Conservation (phyloP, 257 asterid genomes). For the Ehretia macrophylla region DNA sequence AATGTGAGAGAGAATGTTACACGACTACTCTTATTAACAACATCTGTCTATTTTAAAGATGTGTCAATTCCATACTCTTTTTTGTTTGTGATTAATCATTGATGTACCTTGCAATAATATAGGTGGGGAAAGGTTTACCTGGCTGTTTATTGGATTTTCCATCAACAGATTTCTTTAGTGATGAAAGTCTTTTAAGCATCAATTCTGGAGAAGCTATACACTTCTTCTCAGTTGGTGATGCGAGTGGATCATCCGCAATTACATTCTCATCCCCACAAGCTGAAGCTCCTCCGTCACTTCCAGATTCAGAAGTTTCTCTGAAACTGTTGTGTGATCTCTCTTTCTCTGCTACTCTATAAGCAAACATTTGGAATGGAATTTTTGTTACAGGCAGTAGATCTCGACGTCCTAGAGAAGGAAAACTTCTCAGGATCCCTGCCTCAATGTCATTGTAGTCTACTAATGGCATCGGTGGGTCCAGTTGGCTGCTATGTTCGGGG, state of each 20-base stretch:
- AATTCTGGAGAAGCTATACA: constrained; percentile 34
- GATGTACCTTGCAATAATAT: too few species aligned
- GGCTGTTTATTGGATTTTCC: constrained; percentile 41
- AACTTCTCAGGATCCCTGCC: constrained; percentile 23
- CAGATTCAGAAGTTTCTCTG: constrained; percentile 63
- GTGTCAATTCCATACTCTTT: too few species aligned
- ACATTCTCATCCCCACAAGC: constrained; percentile 49
- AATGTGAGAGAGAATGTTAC: too few species aligned
- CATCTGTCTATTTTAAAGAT: too few species aligned
- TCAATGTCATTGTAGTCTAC: constrained; percentile 36
- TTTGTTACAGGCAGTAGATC: constrained; percentile 27
- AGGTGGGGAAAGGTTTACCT: constrained; percentile 33
- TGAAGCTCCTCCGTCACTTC: constrained; percentile 66
- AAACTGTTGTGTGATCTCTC: constrained; percentile 42
- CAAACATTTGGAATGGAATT: constrained; percentile 76
- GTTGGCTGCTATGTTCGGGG: constrained; percentile 45
- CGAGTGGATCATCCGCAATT: constrained; percentile 38
- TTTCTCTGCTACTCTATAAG: constrained; percentile 64
- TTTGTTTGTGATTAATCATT: too few species aligned
- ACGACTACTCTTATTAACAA: too few species aligned
- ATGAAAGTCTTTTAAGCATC: constrained; percentile 31
- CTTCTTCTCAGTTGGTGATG: constrained; percentile 44
- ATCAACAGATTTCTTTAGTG: constrained; percentile 42
- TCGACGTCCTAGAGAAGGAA: constrained; percentile 16
- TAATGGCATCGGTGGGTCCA: constrained; percentile 53